phyloP scores from a whole-genome alignment of 1,284 basidiomycete genomes.

The Marasmius oreades region DNA sequence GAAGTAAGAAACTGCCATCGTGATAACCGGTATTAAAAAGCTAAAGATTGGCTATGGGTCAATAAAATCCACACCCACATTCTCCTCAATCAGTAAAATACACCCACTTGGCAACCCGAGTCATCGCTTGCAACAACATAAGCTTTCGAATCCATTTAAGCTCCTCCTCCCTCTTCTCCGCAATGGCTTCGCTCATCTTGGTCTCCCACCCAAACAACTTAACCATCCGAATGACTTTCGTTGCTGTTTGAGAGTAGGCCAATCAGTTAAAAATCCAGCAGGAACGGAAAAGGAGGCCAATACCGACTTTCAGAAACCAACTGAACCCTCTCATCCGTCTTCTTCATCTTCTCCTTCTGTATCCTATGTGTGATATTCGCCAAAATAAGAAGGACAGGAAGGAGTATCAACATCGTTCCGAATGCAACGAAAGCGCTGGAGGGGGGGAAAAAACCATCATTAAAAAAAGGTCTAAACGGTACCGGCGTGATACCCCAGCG shows the following conservation, averaged over 20 bases:
- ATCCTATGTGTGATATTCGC: slow-evolving; percentile 27
- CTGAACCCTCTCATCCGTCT: slow-evolving; percentile 31
- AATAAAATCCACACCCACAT: slow-evolving; percentile 2
- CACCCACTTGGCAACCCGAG: slow-evolving; percentile 39
- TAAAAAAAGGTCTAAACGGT: no score
- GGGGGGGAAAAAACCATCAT: background rate
- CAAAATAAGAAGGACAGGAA: slow-evolving; percentile 46
- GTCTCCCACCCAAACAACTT: slow-evolving; percentile 74
- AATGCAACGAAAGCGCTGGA: slow-evolving; percentile 50
- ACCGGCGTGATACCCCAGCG: no score
- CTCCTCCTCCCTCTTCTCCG: slow-evolving; percentile 55
- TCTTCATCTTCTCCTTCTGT: slow-evolving; percentile 27
- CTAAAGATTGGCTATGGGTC: slow-evolving; percentile 28
- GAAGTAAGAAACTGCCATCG: slow-evolving; percentile 66
- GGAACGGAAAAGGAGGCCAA: slow-evolving; percentile 16
- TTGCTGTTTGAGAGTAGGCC: slow-evolving; percentile 26
- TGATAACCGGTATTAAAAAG: slow-evolving; percentile 58
- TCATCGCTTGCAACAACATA: slow-evolving; percentile 38
- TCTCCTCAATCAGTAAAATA: slow-evolving; percentile 23
- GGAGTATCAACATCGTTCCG: slow-evolving; percentile 39
- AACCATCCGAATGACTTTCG: slow-evolving; percentile 55
- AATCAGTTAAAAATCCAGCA: background rate
- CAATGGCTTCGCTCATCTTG: slow-evolving; percentile 48
- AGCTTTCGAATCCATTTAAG: slow-evolving; percentile 41
- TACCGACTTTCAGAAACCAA: slow-evolving; percentile 41